Evolutionary conservation across 1,284 basidiomycete species (phyloP), one percentile per base, ranked within the genome.

Genomic region (Ustilago xerochloae): DNA sequence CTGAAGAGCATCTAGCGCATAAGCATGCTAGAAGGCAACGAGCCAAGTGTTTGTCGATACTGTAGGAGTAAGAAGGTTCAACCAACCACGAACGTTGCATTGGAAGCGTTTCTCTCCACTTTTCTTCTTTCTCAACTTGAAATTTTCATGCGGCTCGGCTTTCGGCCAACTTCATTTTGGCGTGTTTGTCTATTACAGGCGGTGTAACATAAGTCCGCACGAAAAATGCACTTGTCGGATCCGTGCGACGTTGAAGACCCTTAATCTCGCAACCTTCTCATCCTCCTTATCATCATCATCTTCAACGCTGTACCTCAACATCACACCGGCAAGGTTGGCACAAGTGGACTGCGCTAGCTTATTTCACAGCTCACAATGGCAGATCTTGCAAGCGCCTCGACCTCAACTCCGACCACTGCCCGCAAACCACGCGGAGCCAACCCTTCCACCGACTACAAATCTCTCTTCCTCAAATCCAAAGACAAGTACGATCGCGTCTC

Each of bases 401-500:
- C 32, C 15, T 24, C 59, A 6, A 43, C 60, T 24, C 45, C 51
- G 2, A 8, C 55, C 12, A 13, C 53, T 6, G 22, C 60, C 5
- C 57, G 54, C 49, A 63, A 60, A 32, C 48, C 56, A 30, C 65
- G 71, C 22, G 72, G 72, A n/a, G 66, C 67, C 47, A 75, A 75
- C 45, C 73, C 73, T 2, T 56, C 56, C 48, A 52, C 63, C 30
- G 64, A 75, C 58, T 75, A 75, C 63, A 75, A 75, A 39, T 56
- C 65, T 30, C 67, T 66, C 56, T 75, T 71, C 53, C 67, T 66
- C 58, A 75, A 71, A 54, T 71, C 52, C 73, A 75, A 75, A 52
- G 73, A 75, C 58, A 75, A 75, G 57, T 75, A 56, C 64, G 67
- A 75, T 36, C 67, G 73, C 39, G 73, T 71, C 59, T 67, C 67